These are phyloP conservation scores for Globisporangium cystogenes DNA, from an alignment of 352 stramenopile species.

Conservation along the genomic window DNA sequence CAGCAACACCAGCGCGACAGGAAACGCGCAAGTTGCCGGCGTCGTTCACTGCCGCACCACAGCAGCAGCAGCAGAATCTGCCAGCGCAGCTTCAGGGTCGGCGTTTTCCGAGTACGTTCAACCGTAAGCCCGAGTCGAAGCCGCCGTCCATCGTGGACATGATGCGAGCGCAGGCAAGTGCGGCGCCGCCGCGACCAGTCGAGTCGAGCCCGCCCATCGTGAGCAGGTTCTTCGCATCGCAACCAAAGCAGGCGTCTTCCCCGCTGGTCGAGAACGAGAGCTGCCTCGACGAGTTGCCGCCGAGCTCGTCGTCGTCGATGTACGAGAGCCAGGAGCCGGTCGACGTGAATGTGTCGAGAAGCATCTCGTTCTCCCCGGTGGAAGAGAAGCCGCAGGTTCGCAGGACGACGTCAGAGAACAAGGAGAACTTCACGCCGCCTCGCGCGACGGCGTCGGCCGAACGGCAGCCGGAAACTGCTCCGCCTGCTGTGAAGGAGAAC, in stretches of 20 bases:
- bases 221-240: slow-evolving; percentile 16
- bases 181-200: not conserved
- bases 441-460: slow-evolving; percentile 4
- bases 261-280: slow-evolving; percentile 21
- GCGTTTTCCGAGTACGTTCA: slow-evolving; percentile 4
- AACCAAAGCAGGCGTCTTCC: slow-evolving; percentile 21
- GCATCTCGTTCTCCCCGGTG: slow-evolving; percentile 46
- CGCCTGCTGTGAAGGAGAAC: slow-evolving; percentile 40
- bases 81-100: not conserved
- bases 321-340: slow-evolving; percentile 56
- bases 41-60: not conserved
- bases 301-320: slow-evolving; percentile 8
- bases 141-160: not conserved
- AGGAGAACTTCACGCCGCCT: slow-evolving; percentile 36
- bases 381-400: slow-evolving; percentile 22
- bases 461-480: not conserved
- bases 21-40: not conserved
- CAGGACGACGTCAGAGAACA: slow-evolving; percentile 14
- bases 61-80: not conserved
- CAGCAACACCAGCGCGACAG: slow-evolving; percentile 1
- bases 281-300: slow-evolving; percentile 9
- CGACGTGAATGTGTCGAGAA: slow-evolving; percentile 37
- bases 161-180: not conserved
- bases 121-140: not conserved
- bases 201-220: slow-evolving; percentile 9